A percentile compares a stretch with the other conserved stretches of the same genome.
Conservation (phyloP, 1,139 yeast species). For the Candida sojae region DNA sequence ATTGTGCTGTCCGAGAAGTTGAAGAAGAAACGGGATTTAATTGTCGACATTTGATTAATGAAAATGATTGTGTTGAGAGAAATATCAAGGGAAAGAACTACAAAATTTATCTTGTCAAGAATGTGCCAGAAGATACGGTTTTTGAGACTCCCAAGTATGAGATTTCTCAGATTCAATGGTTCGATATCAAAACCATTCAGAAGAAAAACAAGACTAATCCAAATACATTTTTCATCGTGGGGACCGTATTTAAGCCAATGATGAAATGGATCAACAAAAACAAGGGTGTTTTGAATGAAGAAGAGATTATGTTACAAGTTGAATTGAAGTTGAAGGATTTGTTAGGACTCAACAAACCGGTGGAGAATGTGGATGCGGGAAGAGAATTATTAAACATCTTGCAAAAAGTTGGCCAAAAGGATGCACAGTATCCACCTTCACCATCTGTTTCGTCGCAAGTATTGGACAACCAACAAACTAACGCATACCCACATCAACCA, state of each 20-base stretch:
- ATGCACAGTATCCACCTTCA: slow-evolving; percentile 1
- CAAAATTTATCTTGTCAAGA: slow-evolving; percentile 75
- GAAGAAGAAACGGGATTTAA: slow-evolving; percentile 96
- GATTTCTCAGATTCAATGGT: slow-evolving; percentile 60
- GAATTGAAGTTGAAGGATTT: slow-evolving; percentile 64
- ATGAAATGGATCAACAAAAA: slow-evolving; percentile 55
- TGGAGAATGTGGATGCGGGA: slow-evolving; percentile 58
- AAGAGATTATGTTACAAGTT: slow-evolving; percentile 54
- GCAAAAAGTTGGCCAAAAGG: slow-evolving; percentile 43
- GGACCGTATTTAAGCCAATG: slow-evolving; percentile 63
- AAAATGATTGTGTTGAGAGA: slow-evolving; percentile 77
- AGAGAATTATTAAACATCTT: slow-evolving; percentile 70
- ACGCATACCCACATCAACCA: not conserved
- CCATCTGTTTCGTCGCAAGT: slow-evolving; percentile 2
- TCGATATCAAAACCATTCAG: slow-evolving; percentile 37
- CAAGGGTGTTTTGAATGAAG: slow-evolving; percentile 53
- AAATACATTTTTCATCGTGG: slow-evolving; percentile 56
- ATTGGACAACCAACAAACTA: not conserved
- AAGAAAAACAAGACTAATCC: slow-evolving; percentile 42
- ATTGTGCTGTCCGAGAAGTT: slow-evolving; percentile 93
- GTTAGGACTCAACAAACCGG: slow-evolving; percentile 50
- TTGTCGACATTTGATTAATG: slow-evolving; percentile 64
- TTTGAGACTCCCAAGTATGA: slow-evolving; percentile 84
- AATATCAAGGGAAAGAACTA: slow-evolving; percentile 83
- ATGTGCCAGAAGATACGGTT: slow-evolving; percentile 72